phyloP scores from a whole-genome alignment of 116 monocot species.

The Trichopus zeylanicus region DNA sequence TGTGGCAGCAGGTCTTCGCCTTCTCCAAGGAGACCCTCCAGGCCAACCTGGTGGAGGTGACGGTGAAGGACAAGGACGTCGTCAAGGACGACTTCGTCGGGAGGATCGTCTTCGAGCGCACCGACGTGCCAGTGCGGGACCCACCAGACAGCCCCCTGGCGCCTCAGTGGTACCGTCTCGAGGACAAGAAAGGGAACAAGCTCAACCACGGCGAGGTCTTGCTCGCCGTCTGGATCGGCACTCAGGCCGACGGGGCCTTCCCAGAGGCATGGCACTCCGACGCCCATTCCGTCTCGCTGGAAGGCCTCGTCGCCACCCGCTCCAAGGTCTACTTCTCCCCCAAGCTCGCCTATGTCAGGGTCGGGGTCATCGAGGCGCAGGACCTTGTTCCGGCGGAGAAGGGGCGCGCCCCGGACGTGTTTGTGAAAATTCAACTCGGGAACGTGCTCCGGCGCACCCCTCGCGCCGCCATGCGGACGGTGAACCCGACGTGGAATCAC shows the following conservation, averaged over 20 bases:
- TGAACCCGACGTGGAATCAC: slow-evolving; percentile 23
- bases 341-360: slow-evolving; percentile 31
- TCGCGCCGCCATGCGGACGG: not conserved
- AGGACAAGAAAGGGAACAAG: slow-evolving; percentile 16
- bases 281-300: slow-evolving; percentile 12
- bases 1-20: slow-evolving; percentile 39
- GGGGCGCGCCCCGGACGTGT: slow-evolving; percentile 18
- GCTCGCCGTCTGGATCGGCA: slow-evolving; percentile 41
- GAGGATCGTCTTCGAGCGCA: slow-evolving; percentile 26
- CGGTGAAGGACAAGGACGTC: slow-evolving; percentile 39
- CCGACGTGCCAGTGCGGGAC: slow-evolving; percentile 32
- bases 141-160: slow-evolving; percentile 41
- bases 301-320: slow-evolving; percentile 9
- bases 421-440: slow-evolving; percentile 31
- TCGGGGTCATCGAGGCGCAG: slow-evolving; percentile 38
- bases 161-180: slow-evolving; percentile 10
- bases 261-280: slow-evolving; percentile 35
- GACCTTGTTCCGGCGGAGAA: slow-evolving; percentile 27
- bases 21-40: slow-evolving; percentile 36
- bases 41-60: slow-evolving; percentile 26
- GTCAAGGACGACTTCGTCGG: slow-evolving; percentile 45
- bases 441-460: slow-evolving; percentile 20
- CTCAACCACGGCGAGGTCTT: slow-evolving; percentile 24
- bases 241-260: slow-evolving; percentile 44
- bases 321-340: slow-evolving; percentile 55